Conservation (phyloP, 2,329 filamentous ascomycete species). For the Exophiala spinifera region DNA sequence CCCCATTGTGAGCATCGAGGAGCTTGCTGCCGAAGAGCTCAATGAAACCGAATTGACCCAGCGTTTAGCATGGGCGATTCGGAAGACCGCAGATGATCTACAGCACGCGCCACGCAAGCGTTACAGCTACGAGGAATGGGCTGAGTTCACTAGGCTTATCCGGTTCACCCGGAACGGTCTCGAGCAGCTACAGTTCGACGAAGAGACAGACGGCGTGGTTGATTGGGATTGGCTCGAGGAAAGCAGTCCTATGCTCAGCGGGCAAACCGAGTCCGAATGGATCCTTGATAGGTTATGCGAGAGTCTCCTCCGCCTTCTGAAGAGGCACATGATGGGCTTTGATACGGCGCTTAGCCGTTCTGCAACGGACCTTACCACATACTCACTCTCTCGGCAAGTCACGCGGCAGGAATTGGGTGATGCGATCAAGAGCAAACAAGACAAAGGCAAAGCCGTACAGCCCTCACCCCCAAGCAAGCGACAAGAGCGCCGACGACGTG, state of each 20-base stretch:
- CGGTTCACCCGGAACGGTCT: slow-evolving; percentile 48
- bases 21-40: slow-evolving; percentile 46
- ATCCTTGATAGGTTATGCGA: slow-evolving; percentile 64
- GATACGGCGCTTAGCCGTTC: slow-evolving; percentile 4
- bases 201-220: slow-evolving; percentile 57
- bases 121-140: slow-evolving; percentile 84
- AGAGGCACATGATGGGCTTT: slow-evolving; percentile 20
- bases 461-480: background rate
- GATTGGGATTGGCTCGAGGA: slow-evolving; percentile 73
- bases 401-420: slow-evolving; percentile 3
- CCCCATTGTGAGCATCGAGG: slow-evolving; percentile 36
- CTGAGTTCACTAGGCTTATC: slow-evolving; percentile 75
- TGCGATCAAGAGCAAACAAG: background rate
- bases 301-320: slow-evolving; percentile 51
- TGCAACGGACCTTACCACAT: slow-evolving; percentile 7
- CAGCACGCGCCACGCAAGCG: slow-evolving; percentile 56
- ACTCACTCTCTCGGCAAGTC: slow-evolving; percentile 6
- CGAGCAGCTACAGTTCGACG: slow-evolving; percentile 40
- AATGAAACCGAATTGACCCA: slow-evolving; percentile 59
- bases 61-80: slow-evolving; percentile 67
- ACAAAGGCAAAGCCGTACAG: slow-evolving; percentile 10
- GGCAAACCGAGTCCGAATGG: slow-evolving; percentile 64
- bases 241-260: slow-evolving; percentile 63
- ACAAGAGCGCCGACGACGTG: slow-evolving; percentile 16
- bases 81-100: slow-evolving; percentile 62